Evolutionary conservation across 768 basidiomycete genomes (phyloP).

Genomic region (Hypholoma sublateritium): DNA sequence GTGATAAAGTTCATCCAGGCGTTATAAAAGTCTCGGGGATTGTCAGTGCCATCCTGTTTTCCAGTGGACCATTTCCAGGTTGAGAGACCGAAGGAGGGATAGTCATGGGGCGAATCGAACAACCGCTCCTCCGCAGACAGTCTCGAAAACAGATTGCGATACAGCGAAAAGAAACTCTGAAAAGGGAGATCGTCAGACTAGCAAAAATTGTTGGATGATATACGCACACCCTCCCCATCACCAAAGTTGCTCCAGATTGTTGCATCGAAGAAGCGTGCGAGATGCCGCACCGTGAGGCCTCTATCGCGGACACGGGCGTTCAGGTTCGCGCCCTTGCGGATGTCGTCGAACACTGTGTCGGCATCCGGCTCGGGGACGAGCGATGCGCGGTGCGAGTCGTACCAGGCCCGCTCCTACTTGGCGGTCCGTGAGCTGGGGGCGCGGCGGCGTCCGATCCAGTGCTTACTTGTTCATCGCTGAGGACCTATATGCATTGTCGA

Average conservation of each 20-base stretch:
- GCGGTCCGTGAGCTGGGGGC: slow-evolving; percentile 15
- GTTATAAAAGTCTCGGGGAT: slow-evolving; percentile 76
- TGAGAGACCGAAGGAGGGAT: slow-evolving; percentile 83
- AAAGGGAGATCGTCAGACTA: neutral
- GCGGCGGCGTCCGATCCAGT: neutral
- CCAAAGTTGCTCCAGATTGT: slow-evolving; percentile 66
- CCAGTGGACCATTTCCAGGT: slow-evolving; percentile 67
- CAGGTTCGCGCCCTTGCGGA: slow-evolving; percentile 65
- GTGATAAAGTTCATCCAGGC: slow-evolving; percentile 88
- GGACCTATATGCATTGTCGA: slow-evolving; percentile 49
- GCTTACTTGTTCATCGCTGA: slow-evolving; percentile 90
- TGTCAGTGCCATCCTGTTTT: slow-evolving; percentile 41
- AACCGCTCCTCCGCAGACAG: slow-evolving; percentile 78
- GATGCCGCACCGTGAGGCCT: slow-evolving; percentile 77
- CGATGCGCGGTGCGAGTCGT: slow-evolving; percentile 88
- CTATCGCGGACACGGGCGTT: slow-evolving; percentile 55
- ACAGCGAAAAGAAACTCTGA: slow-evolving; percentile 89
- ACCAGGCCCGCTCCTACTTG: slow-evolving; percentile 96
- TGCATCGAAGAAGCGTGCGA: slow-evolving; percentile 82
- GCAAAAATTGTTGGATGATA: neutral
- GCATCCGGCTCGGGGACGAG: slow-evolving; percentile 82
- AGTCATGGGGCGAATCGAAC: slow-evolving; percentile 41
- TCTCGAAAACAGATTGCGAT: slow-evolving; percentile 82
- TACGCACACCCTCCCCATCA: slow-evolving; percentile 58
- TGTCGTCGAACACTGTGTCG: slow-evolving; percentile 81